Evolutionary conservation across 2,329 filamentous ascomycete species (phyloP).

Genomic region (Diaporthe longicolla): DNA sequence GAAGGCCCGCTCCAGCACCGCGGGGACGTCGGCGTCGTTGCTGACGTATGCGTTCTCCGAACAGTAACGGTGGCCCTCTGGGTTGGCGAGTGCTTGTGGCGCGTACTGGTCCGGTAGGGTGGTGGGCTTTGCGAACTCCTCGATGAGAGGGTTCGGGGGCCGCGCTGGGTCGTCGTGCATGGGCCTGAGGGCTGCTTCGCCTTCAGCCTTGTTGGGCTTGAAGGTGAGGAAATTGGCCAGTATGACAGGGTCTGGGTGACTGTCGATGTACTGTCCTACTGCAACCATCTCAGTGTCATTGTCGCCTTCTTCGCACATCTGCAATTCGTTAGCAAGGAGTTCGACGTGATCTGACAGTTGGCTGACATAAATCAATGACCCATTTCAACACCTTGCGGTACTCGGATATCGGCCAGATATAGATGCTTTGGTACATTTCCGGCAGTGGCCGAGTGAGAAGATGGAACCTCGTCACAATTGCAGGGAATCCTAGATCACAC

Average conservation of each 20-base stretch:
- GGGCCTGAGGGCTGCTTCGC: conserved; percentile 52
- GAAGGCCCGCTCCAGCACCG: conserved; percentile 61
- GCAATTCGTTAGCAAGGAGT: background rate
- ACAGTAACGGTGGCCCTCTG: conserved; percentile 62
- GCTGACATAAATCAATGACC: conserved; percentile 56
- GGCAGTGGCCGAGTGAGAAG: conserved; percentile 55
- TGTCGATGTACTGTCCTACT: conserved; percentile 51
- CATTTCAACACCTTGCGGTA: conserved; percentile 63
- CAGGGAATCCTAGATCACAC: conserved; percentile 61
- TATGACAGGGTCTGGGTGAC: conserved; percentile 49
- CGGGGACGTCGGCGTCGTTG: conserved; percentile 61
- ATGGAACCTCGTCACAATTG: conserved; percentile 65
- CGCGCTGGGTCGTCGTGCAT: conserved; percentile 52
- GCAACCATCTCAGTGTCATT: conserved; percentile 57
- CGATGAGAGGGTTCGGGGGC: conserved; percentile 54
- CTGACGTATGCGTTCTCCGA: conserved; percentile 65
- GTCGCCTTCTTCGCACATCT: conserved; percentile 53
- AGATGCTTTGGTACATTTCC: conserved; percentile 55
- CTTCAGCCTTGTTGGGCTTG: conserved; percentile 53
- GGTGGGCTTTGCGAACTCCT: conserved; percentile 58
- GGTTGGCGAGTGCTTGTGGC: conserved; percentile 62
- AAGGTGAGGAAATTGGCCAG: conserved; percentile 59
- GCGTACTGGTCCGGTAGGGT: conserved; percentile 58
- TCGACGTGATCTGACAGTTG: background rate
- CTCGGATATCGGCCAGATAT: conserved; percentile 61